phyloP scores from a whole-genome alignment of 2,329 filamentous ascomycete species.

The Verticillium nonalfalfae region DNA sequence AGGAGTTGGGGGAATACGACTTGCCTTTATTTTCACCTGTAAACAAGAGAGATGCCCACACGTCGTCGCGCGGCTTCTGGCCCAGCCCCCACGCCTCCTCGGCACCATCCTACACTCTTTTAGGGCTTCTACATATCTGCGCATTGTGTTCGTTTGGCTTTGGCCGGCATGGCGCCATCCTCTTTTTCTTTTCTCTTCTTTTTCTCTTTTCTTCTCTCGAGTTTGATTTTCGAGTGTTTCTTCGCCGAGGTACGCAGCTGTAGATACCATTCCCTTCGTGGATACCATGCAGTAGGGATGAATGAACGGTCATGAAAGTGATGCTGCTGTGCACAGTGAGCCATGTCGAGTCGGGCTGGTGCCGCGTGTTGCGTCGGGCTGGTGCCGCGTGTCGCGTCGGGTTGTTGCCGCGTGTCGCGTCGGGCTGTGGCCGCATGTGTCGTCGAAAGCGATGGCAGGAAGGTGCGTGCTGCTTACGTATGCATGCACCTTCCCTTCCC shows the following conservation, averaged over 20 bases:
- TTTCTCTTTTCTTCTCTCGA: background rate
- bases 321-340: background rate
- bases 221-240: background rate
- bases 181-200: background rate
- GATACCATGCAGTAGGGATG: background rate
- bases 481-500: no score
- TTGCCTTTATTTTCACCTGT: conserved; percentile 8
- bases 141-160: background rate
- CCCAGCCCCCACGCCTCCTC: background rate
- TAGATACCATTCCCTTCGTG: background rate
- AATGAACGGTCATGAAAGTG: background rate
- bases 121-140: background rate
- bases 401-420: no score
- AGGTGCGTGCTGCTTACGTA: background rate
- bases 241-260: background rate
- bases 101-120: conserved; percentile 1
- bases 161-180: conserved; percentile 1
- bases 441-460: no score
- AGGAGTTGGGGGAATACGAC: no score
- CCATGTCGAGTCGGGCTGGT: no score
- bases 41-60: conserved; percentile 2
- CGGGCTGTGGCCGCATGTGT: no score
- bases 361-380: no score
- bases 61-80: background rate
- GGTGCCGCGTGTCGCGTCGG: no score